phyloP scores from a whole-genome alignment of 2,329 filamentous ascomycete genomes.

The Colletotrichum sansevieriae region DNA sequence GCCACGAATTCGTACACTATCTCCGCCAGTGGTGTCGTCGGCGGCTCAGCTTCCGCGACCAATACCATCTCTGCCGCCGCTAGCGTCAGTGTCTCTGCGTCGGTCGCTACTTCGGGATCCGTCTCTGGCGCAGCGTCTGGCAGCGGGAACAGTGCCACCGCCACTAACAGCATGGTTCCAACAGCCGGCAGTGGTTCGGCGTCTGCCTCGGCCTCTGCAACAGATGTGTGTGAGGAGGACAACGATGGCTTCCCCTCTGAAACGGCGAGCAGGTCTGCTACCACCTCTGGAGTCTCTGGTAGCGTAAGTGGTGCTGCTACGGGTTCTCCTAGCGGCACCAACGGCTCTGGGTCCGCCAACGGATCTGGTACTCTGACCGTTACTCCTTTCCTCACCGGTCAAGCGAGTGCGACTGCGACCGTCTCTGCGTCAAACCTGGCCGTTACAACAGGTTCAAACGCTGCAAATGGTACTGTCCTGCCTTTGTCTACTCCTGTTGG shows the following conservation, averaged over 20 bases:
- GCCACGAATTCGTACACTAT: neutral
- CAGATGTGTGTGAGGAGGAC: constrained; percentile 37
- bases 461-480: neutral
- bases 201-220: constrained; percentile 27
- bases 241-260: constrained; percentile 27
- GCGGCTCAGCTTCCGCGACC: neutral
- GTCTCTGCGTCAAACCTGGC: neutral
- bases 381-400: constrained; percentile 22
- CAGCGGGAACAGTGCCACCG: too few relatives aligned
- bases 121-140: constrained; percentile 27
- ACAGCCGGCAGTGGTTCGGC: constrained; percentile 8
- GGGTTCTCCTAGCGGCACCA: constrained; percentile 26
- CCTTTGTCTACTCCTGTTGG: constrained; percentile 2
- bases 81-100: neutral
- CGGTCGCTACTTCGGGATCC: constrained; percentile 24
- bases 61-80: constrained; percentile 9
- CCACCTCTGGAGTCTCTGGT: constrained; percentile 33
- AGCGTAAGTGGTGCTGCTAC: constrained; percentile 37
- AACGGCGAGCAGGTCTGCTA: neutral
- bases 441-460: neutral
- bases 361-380: neutral
- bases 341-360: constrained; percentile 32
- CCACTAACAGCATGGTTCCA: neutral
- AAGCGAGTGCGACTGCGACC: neutral
- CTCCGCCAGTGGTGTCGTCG: too few relatives aligned